phyloP scores from a whole-genome alignment of 352 stramenopile species.

The Globisporangium camurandrum region DNA sequence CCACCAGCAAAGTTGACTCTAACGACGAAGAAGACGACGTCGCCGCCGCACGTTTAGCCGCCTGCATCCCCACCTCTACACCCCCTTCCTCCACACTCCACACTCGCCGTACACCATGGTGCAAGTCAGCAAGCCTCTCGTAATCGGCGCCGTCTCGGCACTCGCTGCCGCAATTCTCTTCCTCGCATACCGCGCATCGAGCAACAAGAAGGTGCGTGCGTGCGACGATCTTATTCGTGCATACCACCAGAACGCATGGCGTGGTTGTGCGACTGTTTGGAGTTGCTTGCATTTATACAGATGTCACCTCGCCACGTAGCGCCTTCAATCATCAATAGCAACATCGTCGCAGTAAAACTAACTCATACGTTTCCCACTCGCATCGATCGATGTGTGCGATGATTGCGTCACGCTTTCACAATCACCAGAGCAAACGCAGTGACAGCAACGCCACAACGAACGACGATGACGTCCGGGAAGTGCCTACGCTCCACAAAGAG shows the following conservation, averaged over 20 bases:
- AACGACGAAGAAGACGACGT: conserved; percentile 7
- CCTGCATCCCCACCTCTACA: background rate
- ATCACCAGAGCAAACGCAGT: conserved; percentile 38
- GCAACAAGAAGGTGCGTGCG: conserved; percentile 26
- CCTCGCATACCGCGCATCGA: conserved; percentile 37
- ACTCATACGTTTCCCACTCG: too few species aligned
- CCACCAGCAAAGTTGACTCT: conserved; percentile 3
- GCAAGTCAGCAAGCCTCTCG: conserved; percentile 72
- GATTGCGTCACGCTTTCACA: too few species aligned
- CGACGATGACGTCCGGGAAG: conserved; percentile 57
- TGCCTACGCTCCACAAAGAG: conserved; percentile 83
- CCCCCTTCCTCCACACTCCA: background rate
- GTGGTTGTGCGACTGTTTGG: background rate
- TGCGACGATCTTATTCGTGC: conserved; percentile 4
- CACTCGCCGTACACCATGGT: conserved; percentile 31
- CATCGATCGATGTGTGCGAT: background rate
- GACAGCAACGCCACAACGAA: conserved; percentile 34
- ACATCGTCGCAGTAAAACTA: background rate
- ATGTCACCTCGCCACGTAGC: conserved; percentile 1
- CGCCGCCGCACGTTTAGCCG: background rate
- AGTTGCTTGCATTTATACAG: background rate
- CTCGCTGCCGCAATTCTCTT: conserved; percentile 46
- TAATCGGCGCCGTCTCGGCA: conserved; percentile 64
- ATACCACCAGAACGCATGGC: background rate
- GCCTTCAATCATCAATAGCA: conserved; percentile 1